Base-by-base conservation (phyloP, 768 basidiomycete genomes). In the Coprinopsis sp. region DNA sequence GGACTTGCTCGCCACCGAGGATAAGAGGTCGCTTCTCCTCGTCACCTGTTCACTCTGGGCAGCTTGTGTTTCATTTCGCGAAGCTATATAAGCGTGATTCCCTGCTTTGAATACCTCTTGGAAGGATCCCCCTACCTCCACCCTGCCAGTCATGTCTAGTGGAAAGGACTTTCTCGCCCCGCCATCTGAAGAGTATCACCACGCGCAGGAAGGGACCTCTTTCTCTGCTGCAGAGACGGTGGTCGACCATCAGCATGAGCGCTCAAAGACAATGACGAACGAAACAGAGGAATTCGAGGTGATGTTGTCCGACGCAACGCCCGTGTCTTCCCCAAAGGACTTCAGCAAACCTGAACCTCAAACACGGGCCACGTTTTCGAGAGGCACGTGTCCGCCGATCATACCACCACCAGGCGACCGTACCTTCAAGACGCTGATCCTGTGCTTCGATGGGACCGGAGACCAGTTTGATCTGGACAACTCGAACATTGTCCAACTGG, bases 361-460 rank as follows among this genome's bases (percentile, higher is more conserved):
- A 25, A 37, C 44, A 1, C 47, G 21, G 37, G 24, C 11, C 3
- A 56, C 60, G 3, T 39, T 64, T 12, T 58, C 62, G 28, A 54
- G 56, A 39, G 53, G 47, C 1, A 23, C 41, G 23, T 33, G 55
- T 3, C 66, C 67, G 7, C 21, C 50, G 36, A 52, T 66, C 27
- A 59, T 75, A 33, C 73, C 71, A 50, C 68, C 22, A 23, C 78
- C 79, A 8, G 69, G 70, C 6, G 51, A 59, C 6, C 68, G 71
- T 45, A 19, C 49, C 3, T 39, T 59, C 18, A 67, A 78, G 2
- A 78, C 73, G 0, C 66, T 81, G 31, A 58, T 79, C 8, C 58
- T 81, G 1, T 79, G 78, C 53, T 79, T 81, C 51, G 79, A 81
- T 57, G 78, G 79, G 2, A 79, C 78, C 1, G 73, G 74, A 4